Conservation (phyloP, 176 grass and related monocot genomes). For the Paspalum vaginatum region DNA sequence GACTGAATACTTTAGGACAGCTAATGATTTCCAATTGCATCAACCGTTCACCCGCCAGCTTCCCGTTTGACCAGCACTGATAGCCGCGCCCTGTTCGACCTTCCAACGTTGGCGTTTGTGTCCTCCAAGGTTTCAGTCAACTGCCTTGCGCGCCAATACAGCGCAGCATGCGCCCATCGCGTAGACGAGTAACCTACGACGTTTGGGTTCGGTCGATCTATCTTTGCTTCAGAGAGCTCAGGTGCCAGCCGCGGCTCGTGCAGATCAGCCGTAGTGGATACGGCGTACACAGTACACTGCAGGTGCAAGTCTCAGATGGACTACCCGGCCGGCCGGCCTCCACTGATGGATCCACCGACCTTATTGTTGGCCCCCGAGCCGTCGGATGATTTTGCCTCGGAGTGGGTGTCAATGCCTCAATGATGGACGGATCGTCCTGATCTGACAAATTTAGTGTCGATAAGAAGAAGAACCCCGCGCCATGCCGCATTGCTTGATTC, state of each 20-base stretch:
- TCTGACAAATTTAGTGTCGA: neutral
- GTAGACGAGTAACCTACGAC: too few relatives aligned
- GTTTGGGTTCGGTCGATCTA: neutral
- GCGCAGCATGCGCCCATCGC: neutral
- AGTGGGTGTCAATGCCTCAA: too few relatives aligned
- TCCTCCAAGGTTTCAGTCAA: constrained; percentile 35
- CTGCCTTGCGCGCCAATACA: constrained; percentile 31
- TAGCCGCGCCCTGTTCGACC: neutral
- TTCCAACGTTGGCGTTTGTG: constrained; percentile 41
- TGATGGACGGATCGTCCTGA: neutral
- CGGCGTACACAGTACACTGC: too few relatives aligned
- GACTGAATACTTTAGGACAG: constrained; percentile 15
- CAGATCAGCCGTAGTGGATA: too few relatives aligned
- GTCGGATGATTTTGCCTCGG: too few relatives aligned
- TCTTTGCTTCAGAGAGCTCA: neutral
- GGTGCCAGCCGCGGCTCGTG: too few relatives aligned
- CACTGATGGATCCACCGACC: too few relatives aligned
- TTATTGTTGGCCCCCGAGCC: too few relatives aligned
- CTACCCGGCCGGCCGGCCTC: too few relatives aligned
- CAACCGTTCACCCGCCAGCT: neutral
- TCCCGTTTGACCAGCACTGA: constrained; percentile 29
- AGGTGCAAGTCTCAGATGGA: too few relatives aligned
- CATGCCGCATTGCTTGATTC: neutral
- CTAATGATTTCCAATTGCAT: neutral
- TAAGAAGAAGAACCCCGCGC: too few relatives aligned